phyloP scores from a whole-genome alignment of 1,139 yeast genomes.

The Suhomyces kunorum region DNA sequence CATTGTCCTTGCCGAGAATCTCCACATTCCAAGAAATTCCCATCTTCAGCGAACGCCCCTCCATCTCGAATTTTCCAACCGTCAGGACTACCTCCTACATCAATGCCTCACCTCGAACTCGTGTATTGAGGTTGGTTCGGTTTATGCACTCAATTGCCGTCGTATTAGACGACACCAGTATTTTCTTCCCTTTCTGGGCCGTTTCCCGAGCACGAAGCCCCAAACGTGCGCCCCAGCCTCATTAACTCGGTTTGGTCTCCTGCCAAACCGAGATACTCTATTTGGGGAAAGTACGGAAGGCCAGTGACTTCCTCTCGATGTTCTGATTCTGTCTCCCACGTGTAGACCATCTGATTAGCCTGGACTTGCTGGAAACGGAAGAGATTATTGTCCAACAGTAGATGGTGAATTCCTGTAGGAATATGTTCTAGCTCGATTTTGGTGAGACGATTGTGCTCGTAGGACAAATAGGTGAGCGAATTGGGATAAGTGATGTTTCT shows the following conservation, averaged over 20 bases:
- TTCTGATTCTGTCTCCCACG: constrained; percentile 3
- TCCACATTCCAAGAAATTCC: too few relatives aligned
- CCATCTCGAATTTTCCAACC: too few relatives aligned
- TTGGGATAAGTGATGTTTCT: constrained; percentile 10
- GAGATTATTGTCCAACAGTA: constrained; percentile 13
- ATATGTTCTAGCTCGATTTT: constrained; percentile 11
- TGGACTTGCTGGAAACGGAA: constrained; percentile 6
- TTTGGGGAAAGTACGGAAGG: constrained; percentile 16
- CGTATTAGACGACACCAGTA: too few relatives aligned
- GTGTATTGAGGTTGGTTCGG: too few relatives aligned
- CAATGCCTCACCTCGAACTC: too few relatives aligned
- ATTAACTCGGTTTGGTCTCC: constrained; percentile 17
- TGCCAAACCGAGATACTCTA: constrained; percentile 14
- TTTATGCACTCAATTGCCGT: too few relatives aligned
- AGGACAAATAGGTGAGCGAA: constrained; percentile 8
- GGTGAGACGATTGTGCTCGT: constrained; percentile 11
- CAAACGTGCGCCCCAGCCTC: constrained; percentile 14
- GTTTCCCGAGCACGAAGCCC: too few relatives aligned
- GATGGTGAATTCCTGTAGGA: constrained; percentile 13
- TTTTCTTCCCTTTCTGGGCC: too few relatives aligned
- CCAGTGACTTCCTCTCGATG: constrained; percentile 4
- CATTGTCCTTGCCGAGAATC: too few relatives aligned
- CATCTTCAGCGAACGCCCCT: too few relatives aligned
- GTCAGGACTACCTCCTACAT: too few relatives aligned
- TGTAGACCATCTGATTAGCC: constrained; percentile 6